A percentile compares a stretch with the other conserved stretches of the same genome.
Evolutionary conservation across 257 asterid genomes (phyloP).

Genomic region (Pogostemon cablin): DNA sequence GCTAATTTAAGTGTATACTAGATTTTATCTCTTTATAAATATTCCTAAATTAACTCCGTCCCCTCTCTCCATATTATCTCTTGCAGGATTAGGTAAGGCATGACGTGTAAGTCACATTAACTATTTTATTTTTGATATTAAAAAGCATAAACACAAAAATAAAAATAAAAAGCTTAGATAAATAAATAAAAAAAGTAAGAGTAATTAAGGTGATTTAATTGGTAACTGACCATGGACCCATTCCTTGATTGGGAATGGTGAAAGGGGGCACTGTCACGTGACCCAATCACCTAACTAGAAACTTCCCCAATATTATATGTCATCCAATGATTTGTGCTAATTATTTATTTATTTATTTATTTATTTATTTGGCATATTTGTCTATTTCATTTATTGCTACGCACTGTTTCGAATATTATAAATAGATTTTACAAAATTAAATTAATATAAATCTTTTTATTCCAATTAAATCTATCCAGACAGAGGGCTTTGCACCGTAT

Average conservation of each 20-base stretch:
- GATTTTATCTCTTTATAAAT: no score
- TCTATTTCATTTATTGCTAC: constrained; percentile 39
- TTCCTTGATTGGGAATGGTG: constrained; percentile 32
- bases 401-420: constrained; percentile 26
- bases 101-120: constrained; percentile 10
- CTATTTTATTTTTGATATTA: neutral
- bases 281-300: constrained; percentile 47
- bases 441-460: no score
- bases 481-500: no score
- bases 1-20: no score
- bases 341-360: neutral
- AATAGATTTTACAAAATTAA: no score
- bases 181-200: constrained; percentile 6
- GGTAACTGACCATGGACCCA: constrained; percentile 59
- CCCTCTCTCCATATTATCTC: no score
- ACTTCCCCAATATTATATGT: constrained; percentile 51
- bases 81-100: neutral
- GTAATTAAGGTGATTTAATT: constrained; percentile 30
- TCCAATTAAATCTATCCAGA: no score
- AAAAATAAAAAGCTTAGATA: neutral
- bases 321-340: constrained; percentile 62
- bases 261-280: constrained; percentile 37
- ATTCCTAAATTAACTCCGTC: no score
- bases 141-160: neutral
- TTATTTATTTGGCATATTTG: constrained; percentile 31